phyloP scores from a whole-genome alignment of 83 land plant species.

The Picea mariana region DNA sequence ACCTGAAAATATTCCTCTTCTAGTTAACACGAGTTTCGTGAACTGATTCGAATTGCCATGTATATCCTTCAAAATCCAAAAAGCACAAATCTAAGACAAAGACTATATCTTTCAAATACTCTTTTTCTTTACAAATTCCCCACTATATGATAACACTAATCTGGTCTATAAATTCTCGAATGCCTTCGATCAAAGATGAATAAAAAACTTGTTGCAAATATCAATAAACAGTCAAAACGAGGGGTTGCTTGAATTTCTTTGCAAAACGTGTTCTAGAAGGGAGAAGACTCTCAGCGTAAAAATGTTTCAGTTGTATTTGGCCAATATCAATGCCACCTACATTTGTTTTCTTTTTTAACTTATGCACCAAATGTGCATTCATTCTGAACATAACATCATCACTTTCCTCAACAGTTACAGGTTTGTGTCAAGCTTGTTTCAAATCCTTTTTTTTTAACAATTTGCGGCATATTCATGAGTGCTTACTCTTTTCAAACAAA shows the following conservation, averaged over 20 bases:
- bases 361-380: constrained; percentile 58
- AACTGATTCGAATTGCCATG: too few relatives aligned
- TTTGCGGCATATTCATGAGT: constrained; percentile 57
- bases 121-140: constrained; percentile 77
- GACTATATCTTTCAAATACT: constrained; percentile 62
- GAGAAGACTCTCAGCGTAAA: constrained; percentile 92
- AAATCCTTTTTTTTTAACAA: constrained; percentile 62
- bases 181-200: constrained; percentile 48
- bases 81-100: constrained; percentile 60
- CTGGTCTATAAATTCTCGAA: constrained; percentile 61
- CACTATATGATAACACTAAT: constrained; percentile 59
- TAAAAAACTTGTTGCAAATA: constrained; percentile 61
- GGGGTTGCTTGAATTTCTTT: constrained; percentile 65
- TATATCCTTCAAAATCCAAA: constrained; percentile 42
- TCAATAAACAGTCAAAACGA: constrained; percentile 56
- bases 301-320: constrained; percentile 68
- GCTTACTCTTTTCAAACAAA: constrained; percentile 42
- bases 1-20: too few relatives aligned
- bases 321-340: constrained; percentile 55
- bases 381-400: constrained; percentile 95
- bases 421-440: constrained; percentile 49
- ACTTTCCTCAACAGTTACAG: constrained; percentile 31
- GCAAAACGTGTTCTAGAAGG: constrained; percentile 76
- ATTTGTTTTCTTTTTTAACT: constrained; percentile 57
- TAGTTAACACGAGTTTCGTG: too few relatives aligned